Evolutionary conservation across 140 eudicot genomes (phyloP).

Genomic region (Eryngium alpinum): DNA sequence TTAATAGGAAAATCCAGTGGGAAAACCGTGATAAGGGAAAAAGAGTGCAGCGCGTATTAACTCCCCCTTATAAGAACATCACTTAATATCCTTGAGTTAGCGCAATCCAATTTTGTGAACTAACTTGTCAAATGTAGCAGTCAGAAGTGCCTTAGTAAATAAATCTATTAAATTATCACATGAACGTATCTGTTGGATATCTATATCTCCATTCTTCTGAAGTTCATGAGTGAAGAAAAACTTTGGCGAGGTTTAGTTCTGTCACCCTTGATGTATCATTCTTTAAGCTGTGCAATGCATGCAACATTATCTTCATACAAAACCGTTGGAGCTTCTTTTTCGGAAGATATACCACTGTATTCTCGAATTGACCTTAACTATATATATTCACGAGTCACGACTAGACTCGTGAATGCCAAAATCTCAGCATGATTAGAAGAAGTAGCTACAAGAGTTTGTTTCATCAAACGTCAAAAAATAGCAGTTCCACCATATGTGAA

Average conservation of each 20-base stretch:
- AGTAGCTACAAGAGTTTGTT: neutral
- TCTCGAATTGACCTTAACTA: neutral
- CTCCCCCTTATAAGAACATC: neutral
- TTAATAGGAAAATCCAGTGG: neutral
- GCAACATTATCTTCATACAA: neutral
- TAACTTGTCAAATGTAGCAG: neutral
- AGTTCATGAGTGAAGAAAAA: no score
- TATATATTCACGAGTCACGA: neutral
- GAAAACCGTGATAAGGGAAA: neutral
- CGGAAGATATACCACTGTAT: neutral
- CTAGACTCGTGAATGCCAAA: slow-evolving; percentile 3
- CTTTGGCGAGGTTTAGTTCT: neutral
- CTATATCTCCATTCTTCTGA: no score
- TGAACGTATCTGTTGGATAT: neutral
- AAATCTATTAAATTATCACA: neutral
- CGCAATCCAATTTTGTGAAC: neutral
- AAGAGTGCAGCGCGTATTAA: neutral
- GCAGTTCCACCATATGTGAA: no score
- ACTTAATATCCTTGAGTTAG: neutral
- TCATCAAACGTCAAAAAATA: neutral
- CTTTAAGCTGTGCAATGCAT: neutral
- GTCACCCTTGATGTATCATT: no score
- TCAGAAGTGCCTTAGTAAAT: neutral
- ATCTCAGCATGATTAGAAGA: neutral
- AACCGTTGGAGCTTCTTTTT: no score